phyloP scores from a whole-genome alignment of 1,284 basidiomycete species.

The Agaricales sp. region DNA sequence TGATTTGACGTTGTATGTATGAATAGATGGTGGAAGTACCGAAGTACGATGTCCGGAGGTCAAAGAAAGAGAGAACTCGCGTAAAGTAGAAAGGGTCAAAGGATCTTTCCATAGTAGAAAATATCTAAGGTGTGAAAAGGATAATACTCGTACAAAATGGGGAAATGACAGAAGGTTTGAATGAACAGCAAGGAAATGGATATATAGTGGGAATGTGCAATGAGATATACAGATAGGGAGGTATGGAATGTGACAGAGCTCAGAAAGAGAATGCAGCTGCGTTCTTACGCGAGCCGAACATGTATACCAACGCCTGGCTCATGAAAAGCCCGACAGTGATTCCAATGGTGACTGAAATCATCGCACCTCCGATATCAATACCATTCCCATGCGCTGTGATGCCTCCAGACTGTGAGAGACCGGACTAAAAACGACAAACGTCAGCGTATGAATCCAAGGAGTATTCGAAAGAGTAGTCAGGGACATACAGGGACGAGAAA shows the following conservation, averaged over 20 bases:
- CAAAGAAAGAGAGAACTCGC: no score
- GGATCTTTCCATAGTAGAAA: no score
- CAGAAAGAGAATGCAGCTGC: constrained; percentile 81
- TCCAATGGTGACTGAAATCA: constrained; percentile 84
- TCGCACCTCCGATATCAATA: constrained; percentile 69
- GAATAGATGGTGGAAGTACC: no score
- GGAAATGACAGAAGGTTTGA: background rate
- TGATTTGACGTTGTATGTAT: background rate
- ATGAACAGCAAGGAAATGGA: no score
- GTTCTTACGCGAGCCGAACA: constrained; percentile 74
- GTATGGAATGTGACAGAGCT: constrained; percentile 10
- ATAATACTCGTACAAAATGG: background rate
- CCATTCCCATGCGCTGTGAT: constrained; percentile 60
- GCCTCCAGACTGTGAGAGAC: constrained; percentile 79
- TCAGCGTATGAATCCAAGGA: no score
- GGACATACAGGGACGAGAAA: constrained; percentile 71
- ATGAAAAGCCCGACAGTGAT: constrained; percentile 88
- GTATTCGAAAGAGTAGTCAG: no score
- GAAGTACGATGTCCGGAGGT: no score
- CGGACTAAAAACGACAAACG: constrained; percentile 63
- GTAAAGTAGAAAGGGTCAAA: no score
- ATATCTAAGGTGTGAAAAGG: no score
- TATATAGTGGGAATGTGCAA: no score
- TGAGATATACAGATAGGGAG: background rate
- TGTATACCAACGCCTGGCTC: constrained; percentile 79